Percentiles rank a stretch among this genome's conserved stretches.
Conservation (phyloP, 495 filamentous ascomycete genomes). For the Penicillium malachiteum region DNA sequence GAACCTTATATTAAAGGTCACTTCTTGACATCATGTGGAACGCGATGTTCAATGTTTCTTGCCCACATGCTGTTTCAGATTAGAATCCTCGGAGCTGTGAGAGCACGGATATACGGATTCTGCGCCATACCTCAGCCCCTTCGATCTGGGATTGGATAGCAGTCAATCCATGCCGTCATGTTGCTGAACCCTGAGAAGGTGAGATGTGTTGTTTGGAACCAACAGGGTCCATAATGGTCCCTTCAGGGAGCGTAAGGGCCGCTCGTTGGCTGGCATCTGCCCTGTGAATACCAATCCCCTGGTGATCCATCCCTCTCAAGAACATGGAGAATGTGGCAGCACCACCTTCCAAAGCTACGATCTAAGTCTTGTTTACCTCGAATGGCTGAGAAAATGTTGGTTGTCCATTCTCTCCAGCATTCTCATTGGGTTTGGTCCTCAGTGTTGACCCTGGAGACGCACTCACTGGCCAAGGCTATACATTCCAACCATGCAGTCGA, state of each 20-base stretch:
- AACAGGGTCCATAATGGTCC: no score
- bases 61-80: conserved; percentile 11
- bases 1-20: not conserved
- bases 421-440: conserved; percentile 11
- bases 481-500: conserved; percentile 20
- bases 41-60: conserved; percentile 2
- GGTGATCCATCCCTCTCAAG: conserved; percentile 12
- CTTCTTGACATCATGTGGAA: conserved; percentile 17
- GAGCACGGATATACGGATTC: no score
- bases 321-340: conserved; percentile 19
- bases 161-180: conserved; percentile 9
- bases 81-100: not conserved
- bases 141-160: not conserved
- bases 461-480: conserved; percentile 1
- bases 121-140: conserved; percentile 13
- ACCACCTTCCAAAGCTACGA: conserved; percentile 6
- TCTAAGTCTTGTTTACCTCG: conserved; percentile 16
- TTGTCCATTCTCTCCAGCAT: conserved; percentile 27
- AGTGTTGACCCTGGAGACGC: no score
- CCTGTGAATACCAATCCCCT: conserved; percentile 19
- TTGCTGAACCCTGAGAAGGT: not conserved
- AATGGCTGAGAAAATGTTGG: not conserved
- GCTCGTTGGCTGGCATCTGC: conserved; percentile 14
- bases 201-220: no score
- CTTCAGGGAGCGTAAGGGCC: not conserved